Evolutionary conservation across 306 rosid species (phyloP), one percentile per base, ranked within the genome.

Genomic region (Ormosia semicastrata): DNA sequence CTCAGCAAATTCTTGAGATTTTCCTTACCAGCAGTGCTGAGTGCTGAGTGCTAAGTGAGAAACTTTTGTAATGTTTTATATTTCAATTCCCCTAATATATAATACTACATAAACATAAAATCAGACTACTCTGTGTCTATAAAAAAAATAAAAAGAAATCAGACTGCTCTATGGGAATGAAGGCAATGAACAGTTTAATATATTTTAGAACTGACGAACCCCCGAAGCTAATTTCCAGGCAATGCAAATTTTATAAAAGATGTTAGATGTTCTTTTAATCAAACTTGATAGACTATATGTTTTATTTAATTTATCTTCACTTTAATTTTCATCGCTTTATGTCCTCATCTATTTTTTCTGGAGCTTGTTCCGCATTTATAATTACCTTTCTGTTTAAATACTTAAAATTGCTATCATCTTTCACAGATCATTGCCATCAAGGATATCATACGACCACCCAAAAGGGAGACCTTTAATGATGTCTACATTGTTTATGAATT

Each of bases 401-500:
- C 82, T 86, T 72, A 82, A 69, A 75, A 53, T 66, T 83, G 30
- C 52, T 63, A 69, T 54, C 30, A 37, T 41, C 63, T 71, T 81
- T 72, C 57, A 65, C 82, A 87, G 90, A 85, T 87, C 52, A 75
- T 87, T 73, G 84, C 84, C 71, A 87, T 87, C 79, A 87, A 85
- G 85, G 87, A 82, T 66, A 89, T 84, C 63, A 76, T 81, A 66
- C 71, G 86, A 50, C 90, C 90, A 53, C 86, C 85, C 7, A 75
- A 78, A 71, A 89, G 75, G 77, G 85, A 81, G 50, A 84, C 76
- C 34, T 84, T 81, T 67, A 81, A 84, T 75, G 83, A 87, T 70
- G 90, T 81, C 36, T 82, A 69, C 83, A 81, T 85, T 77, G 90
- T 85, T 17, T 87, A 84, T 81, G 90, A 87, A 66, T 66, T 87